Percentiles rank a stretch among this genome's conserved stretches.
These are phyloP conservation scores for Brassica nigra DNA, from an alignment of 345 rosid species.

Conservation along the genomic window DNA sequence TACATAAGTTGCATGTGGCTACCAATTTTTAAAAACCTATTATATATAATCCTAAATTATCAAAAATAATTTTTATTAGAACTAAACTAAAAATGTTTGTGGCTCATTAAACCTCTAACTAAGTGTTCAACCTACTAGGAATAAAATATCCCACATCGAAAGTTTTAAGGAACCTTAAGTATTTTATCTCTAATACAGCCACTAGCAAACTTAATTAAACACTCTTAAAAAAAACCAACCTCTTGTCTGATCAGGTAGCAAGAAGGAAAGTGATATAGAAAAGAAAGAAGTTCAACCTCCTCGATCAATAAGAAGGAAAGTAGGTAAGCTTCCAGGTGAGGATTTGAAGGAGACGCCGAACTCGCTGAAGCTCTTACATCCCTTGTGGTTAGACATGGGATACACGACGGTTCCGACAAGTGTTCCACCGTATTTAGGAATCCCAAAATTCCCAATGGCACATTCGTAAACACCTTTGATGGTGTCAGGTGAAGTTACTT, in stretches of 20 bases:
- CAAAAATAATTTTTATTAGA: no score
- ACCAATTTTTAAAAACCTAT: no score
- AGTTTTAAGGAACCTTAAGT: no score
- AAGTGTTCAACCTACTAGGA: background rate
- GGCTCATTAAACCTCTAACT: background rate
- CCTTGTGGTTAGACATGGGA: conserved; percentile 9
- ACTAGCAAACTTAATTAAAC: background rate
- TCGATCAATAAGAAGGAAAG: conserved; percentile 21
- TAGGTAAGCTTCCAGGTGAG: conserved; percentile 14
- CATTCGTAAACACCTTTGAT: conserved; percentile 19
- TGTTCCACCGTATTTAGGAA: conserved; percentile 20
- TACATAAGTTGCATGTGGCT: no score
- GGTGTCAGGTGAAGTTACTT: conserved; percentile 13
- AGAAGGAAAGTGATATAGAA: background rate
- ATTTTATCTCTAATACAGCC: background rate
- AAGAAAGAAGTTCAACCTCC: conserved; percentile 6
- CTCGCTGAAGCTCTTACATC: conserved; percentile 13
- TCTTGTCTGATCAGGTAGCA: background rate
- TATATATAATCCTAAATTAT: no score
- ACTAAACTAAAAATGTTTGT: no score
- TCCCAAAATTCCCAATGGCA: conserved; percentile 15
- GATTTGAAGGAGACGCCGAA: conserved; percentile 13
- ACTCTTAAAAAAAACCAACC: background rate
- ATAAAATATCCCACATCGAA: no score
- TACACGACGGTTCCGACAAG: conserved; percentile 10